phyloP scores from a whole-genome alignment of 1,139 yeast species.

The Protomyces gravidus region DNA sequence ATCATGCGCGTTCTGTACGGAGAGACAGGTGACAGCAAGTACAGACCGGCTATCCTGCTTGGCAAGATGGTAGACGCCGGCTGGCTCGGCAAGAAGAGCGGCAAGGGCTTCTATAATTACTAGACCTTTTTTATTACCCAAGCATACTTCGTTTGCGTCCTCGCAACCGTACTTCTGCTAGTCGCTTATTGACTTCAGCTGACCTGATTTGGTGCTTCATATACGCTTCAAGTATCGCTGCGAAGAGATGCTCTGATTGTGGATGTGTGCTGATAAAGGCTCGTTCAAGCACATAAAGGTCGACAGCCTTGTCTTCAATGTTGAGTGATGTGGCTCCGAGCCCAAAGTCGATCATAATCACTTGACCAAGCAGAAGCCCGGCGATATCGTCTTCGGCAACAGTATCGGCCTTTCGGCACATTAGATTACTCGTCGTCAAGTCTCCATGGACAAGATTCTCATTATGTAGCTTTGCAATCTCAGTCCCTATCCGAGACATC shows the following conservation, averaged over 20 bases:
- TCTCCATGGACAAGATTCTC: conserved; percentile 90
- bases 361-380: conserved; percentile 30
- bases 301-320: conserved; percentile 94
- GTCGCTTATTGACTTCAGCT: conserved; percentile 50
- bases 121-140: conserved; percentile 47
- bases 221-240: conserved; percentile 75
- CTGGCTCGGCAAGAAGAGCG: conserved; percentile 45
- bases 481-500: conserved; percentile 54
- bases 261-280: conserved; percentile 92
- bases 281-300: conserved; percentile 85
- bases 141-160: conserved; percentile 95
- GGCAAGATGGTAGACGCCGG: conserved; percentile 47
- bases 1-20: conserved; percentile 45
- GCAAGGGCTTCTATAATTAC: conserved; percentile 47
- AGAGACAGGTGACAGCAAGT: conserved; percentile 46
- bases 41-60: conserved; percentile 44
- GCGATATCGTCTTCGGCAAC: neutral
- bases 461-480: conserved; percentile 68
- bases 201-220: conserved; percentile 38
- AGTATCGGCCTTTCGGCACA: conserved; percentile 45
- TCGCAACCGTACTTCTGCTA: conserved; percentile 80
- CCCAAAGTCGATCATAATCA: conserved; percentile 86
- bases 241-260: conserved; percentile 53
- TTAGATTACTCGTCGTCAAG: conserved; percentile 81
- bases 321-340: conserved; percentile 69